Conservation (phyloP, 1,284 basidiomycete species). For the Fomitopsis palustris region DNA sequence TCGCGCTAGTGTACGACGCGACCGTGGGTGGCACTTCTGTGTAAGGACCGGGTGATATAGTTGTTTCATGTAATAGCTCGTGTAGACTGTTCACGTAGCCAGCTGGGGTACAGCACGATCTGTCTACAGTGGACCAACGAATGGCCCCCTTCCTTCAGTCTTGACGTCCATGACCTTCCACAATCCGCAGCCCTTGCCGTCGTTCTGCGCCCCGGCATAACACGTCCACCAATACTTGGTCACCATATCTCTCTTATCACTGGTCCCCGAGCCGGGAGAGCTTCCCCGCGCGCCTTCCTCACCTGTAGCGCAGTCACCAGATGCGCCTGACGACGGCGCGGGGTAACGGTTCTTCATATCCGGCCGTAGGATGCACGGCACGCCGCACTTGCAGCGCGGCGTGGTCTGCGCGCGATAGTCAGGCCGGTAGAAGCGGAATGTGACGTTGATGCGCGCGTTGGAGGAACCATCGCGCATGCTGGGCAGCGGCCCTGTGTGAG, state of each 20-base stretch:
- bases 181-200: slow-evolving; percentile 80
- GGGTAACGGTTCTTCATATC: slow-evolving; percentile 68
- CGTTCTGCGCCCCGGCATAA: slow-evolving; percentile 77
- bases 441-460: slow-evolving; percentile 84
- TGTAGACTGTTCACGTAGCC: too few relatives aligned
- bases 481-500: neutral
- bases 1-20: too few relatives aligned
- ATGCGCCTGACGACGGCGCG: neutral
- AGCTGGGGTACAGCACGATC: too few relatives aligned
- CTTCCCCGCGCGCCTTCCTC: neutral
- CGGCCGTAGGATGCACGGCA: slow-evolving; percentile 73
- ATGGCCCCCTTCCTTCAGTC: slow-evolving; percentile 66
- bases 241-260: slow-evolving; percentile 35
- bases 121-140: slow-evolving; percentile 24
- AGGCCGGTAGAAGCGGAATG: slow-evolving; percentile 84
- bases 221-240: slow-evolving; percentile 87
- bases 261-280: neutral
- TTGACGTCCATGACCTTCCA: slow-evolving; percentile 80
- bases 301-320: neutral
- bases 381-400: slow-evolving; percentile 75
- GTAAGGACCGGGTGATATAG: too few relatives aligned
- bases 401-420: slow-evolving; percentile 75
- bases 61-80: too few relatives aligned
- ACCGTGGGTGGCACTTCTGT: neutral
- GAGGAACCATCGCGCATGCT: slow-evolving; percentile 27